These are phyloP conservation scores for Ascochyta rabiei DNA, from an alignment of 2,329 filamentous ascomycete genomes.

Conservation along the genomic window DNA sequence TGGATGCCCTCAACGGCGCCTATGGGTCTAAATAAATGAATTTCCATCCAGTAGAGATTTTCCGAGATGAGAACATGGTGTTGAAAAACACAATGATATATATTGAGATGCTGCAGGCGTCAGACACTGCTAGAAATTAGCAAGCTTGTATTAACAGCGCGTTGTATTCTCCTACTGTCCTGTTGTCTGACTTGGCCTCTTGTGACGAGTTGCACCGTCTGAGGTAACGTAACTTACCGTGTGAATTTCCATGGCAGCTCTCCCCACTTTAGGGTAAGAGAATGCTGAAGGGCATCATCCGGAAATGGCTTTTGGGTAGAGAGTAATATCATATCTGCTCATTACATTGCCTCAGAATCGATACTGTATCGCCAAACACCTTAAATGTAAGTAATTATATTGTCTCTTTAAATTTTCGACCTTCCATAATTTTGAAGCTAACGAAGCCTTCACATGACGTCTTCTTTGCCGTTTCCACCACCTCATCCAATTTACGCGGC, in stretches of 20 bases:
- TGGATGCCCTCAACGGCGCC: neutral
- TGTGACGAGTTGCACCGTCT: slow-evolving; percentile 1
- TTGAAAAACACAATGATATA: neutral
- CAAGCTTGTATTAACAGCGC: neutral
- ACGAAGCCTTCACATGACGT: too few relatives aligned
- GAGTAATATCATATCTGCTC: neutral
- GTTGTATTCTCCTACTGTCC: neutral
- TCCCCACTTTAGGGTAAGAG: neutral
- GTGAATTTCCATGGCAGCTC: neutral
- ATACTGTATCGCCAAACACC: neutral
- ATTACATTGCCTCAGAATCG: neutral
- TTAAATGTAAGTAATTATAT: too few relatives aligned
- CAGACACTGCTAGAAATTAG: neutral
- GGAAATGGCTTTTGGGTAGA: neutral
- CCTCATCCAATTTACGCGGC: too few relatives aligned
- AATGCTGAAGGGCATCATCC: neutral
- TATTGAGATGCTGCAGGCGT: neutral
- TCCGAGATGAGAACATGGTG: neutral
- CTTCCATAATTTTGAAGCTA: too few relatives aligned
- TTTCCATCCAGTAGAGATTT: neutral
- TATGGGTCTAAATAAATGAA: neutral
- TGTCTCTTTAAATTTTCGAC: too few relatives aligned
- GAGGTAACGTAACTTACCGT: neutral
- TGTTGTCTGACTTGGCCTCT: neutral
- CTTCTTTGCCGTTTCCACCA: too few relatives aligned